Conservation (phyloP, 192 early-diverging fungal species). For the Chytriomyces sp. region DNA sequence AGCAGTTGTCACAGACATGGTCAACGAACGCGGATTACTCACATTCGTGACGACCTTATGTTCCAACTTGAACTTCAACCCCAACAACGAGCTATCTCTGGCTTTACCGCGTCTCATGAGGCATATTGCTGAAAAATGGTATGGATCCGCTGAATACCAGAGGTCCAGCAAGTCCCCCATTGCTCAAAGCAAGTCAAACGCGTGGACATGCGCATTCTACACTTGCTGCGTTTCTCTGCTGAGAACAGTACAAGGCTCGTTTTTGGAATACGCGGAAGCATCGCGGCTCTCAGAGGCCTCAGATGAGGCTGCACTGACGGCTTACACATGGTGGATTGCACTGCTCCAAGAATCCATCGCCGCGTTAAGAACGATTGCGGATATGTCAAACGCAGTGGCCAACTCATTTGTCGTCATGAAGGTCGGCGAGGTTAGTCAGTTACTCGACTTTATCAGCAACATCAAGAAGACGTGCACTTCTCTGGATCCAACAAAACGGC, state of each 20-base stretch:
- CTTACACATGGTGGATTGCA: neutral
- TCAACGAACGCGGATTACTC: slow-evolving; percentile 66
- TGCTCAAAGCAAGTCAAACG: neutral
- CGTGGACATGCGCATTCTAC: neutral
- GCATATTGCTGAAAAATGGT: slow-evolving; percentile 17
- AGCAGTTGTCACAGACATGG: slow-evolving; percentile 58
- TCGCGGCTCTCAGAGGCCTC: neutral
- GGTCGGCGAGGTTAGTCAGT: too few relatives aligned
- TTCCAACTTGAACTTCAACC: slow-evolving; percentile 32
- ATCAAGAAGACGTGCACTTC: too few relatives aligned
- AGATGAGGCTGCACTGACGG: neutral
- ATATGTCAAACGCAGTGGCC: too few relatives aligned
- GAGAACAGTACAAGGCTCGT: slow-evolving; percentile 1
- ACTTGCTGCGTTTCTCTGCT: slow-evolving; percentile 4
- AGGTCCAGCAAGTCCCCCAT: neutral
- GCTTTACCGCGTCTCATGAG: slow-evolving; percentile 29
- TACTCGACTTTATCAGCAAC: too few relatives aligned
- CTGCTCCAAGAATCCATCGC: neutral
- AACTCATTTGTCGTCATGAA: too few relatives aligned
- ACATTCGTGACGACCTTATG: slow-evolving; percentile 55
- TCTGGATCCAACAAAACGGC: too few relatives aligned
- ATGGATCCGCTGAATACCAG: neutral
- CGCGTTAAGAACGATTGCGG: neutral
- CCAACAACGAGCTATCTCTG: slow-evolving; percentile 29
- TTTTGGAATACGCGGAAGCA: neutral